Conservation (phyloP, 202 grass and related monocot species). For the Setaria viridis region DNA sequence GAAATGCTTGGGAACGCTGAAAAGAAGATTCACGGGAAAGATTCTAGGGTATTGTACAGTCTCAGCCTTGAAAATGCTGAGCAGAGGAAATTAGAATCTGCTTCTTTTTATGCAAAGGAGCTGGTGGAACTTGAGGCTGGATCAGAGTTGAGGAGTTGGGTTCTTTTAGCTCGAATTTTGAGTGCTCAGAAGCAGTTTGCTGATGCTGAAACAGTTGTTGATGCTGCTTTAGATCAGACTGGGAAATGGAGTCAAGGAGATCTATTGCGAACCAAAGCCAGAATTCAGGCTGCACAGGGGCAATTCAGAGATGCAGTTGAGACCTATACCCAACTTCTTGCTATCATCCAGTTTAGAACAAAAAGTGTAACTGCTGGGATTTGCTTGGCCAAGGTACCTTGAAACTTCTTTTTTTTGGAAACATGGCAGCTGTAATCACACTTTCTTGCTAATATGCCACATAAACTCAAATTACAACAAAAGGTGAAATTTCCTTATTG, state of each 20-base stretch:
- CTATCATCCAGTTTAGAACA: slow-evolving; percentile 73
- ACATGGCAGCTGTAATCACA: slow-evolving; percentile 4
- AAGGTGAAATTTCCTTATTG: slow-evolving; percentile 29
- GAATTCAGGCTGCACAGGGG: slow-evolving; percentile 79
- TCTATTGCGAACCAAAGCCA: slow-evolving; percentile 78
- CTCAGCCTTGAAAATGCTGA: slow-evolving; percentile 89
- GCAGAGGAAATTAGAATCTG: slow-evolving; percentile 90
- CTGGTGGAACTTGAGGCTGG: slow-evolving; percentile 81
- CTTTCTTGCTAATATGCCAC: slow-evolving; percentile 22
- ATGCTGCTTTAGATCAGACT: slow-evolving; percentile 85
- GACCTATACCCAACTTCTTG: slow-evolving; percentile 87
- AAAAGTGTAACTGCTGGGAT: slow-evolving; percentile 73
- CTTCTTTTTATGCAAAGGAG: slow-evolving; percentile 77
- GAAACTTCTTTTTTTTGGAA: slow-evolving; percentile 33
- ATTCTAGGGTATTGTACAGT: slow-evolving; percentile 67
- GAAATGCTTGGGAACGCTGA: slow-evolving; percentile 72
- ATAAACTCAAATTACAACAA: slow-evolving; percentile 24
- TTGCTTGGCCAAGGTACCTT: slow-evolving; percentile 66
- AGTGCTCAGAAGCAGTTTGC: slow-evolving; percentile 82
- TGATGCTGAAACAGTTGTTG: slow-evolving; percentile 71
- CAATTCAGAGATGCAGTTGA: slow-evolving; percentile 71
- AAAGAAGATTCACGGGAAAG: slow-evolving; percentile 62
- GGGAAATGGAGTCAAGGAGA: slow-evolving; percentile 87
- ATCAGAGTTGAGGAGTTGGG: slow-evolving; percentile 82
- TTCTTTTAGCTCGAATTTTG: slow-evolving; percentile 91